A percentile compares a stretch with the other conserved stretches of the same genome.
Evolutionary conservation across 805 yeast species (phyloP).

Genomic region (Debaryomyces castellii): DNA sequence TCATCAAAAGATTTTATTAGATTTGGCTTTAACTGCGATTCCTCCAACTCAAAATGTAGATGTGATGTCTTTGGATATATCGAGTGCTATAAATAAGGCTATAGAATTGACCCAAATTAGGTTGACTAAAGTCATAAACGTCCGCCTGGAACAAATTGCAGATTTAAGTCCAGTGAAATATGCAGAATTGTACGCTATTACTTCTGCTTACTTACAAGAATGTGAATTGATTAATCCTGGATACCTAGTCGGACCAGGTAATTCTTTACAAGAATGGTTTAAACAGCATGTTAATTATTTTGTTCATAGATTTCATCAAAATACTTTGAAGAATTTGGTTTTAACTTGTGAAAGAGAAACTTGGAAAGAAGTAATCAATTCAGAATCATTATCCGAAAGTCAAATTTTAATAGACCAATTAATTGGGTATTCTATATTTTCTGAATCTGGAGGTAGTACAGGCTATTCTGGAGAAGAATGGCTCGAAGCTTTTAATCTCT

Average conservation of each 20-base stretch:
- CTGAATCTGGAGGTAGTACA: constrained; percentile 15
- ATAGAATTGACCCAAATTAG: constrained; percentile 74
- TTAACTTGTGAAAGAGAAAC: constrained; percentile 60
- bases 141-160: constrained; percentile 70
- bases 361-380: constrained; percentile 76
- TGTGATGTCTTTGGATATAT: constrained; percentile 65
- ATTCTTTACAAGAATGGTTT: constrained; percentile 59
- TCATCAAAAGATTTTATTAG: constrained; percentile 79
- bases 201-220: constrained; percentile 70
- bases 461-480: constrained; percentile 29
- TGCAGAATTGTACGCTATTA: constrained; percentile 62
- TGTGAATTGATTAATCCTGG: constrained; percentile 82
- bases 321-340: constrained; percentile 46
- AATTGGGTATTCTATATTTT: constrained; percentile 20
- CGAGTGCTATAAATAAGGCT: constrained; percentile 62
- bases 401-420: constrained; percentile 28
- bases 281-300: constrained; percentile 66
- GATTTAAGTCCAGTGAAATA: constrained; percentile 59
- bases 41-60: constrained; percentile 27
- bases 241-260: constrained; percentile 50
- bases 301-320: constrained; percentile 53
- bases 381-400: constrained; percentile 27
- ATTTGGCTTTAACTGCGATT: constrained; percentile 50
- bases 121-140: constrained; percentile 73
- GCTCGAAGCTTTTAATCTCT: constrained; percentile 25